Base-by-base conservation (phyloP, 2,329 filamentous ascomycete species). In the Aspergillus versicolor region DNA sequence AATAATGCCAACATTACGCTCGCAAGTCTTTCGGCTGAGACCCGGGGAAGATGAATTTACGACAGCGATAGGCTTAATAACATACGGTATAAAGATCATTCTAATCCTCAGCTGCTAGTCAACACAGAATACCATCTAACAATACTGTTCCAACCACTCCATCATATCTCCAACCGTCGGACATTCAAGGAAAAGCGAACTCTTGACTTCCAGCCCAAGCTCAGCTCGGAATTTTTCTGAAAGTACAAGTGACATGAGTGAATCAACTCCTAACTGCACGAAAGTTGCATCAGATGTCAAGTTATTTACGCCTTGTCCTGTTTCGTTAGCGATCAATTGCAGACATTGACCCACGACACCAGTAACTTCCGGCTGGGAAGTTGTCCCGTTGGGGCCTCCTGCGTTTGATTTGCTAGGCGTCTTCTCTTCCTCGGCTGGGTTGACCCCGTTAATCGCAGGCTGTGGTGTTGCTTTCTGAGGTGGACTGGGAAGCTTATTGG, bases 231-330 rank as follows among this genome's bases (percentile, higher is more conserved):
- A 69, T 52, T 71, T 73, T 22, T 69, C 67, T 0, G 68, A 56
- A 12, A 77, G 65, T 3, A 72, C 70, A 2, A 77, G 61, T 4
- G 64, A 68, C 67, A 77, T 66, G 8, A 77, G 62, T 17, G 67
- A 71, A 57, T 77, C 75, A 30, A 77, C 61, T 4, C 73, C 74
- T 3, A 75, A 48, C 21, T 69, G 61, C 2, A 61, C 61, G 43
- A 75, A 71, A 7, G 37, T 57, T 12, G 62, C 61, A 21, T 70
- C 65, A 19, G 66, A 59, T 1, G 56, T 58, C 22, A 74, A 41
- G 0, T 68, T 65, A 5, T 46, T 43, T 8, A 67, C 11, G 0
- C 66, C 62, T 0, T 73, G 50, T 2, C 57, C 68, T 1, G 63
- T 63, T 52, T 73, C 70, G 3, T 61, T 52, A 27, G 71, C 69